A percentile compares a stretch with the other conserved stretches of the same genome.
phyloP scores from a whole-genome alignment of 2,329 filamentous ascomycete species.

The Hortaea sp. region DNA sequence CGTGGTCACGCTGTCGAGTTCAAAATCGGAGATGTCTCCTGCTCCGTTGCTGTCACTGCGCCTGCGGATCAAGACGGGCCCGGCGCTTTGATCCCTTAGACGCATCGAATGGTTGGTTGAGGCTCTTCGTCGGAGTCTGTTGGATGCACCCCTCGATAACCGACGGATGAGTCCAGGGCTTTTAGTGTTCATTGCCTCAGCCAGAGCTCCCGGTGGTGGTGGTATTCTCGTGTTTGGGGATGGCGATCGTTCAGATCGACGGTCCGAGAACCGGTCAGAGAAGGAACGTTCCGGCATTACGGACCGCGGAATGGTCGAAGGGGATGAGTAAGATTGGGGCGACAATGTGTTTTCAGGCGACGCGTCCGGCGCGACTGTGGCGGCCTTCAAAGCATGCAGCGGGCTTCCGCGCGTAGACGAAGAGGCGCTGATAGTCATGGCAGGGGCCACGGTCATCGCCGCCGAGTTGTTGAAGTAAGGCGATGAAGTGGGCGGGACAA shows the following conservation, averaged over 20 bases:
- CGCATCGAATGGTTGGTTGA: slow-evolving; percentile 63
- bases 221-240: slow-evolving; percentile 38
- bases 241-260: slow-evolving; percentile 40
- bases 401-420: slow-evolving; percentile 30
- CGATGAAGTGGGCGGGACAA: neutral
- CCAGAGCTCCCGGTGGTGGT: slow-evolving; percentile 47
- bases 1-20: slow-evolving; percentile 44
- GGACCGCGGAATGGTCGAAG: slow-evolving; percentile 12
- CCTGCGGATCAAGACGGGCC: slow-evolving; percentile 75
- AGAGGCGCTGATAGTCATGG: slow-evolving; percentile 23
- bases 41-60: slow-evolving; percentile 83
- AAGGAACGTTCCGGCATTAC: slow-evolving; percentile 19
- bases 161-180: slow-evolving; percentile 62
- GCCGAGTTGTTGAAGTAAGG: slow-evolving; percentile 3
- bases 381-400: slow-evolving; percentile 12
- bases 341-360: slow-evolving; percentile 14
- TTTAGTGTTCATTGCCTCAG: slow-evolving; percentile 48
- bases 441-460: slow-evolving; percentile 15
- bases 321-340: slow-evolving; percentile 14
- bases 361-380: slow-evolving; percentile 12
- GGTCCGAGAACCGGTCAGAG: slow-evolving; percentile 27
- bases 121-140: slow-evolving; percentile 61
- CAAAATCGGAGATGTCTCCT: slow-evolving; percentile 41
- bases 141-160: slow-evolving; percentile 69
- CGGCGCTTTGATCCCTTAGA: slow-evolving; percentile 77